phyloP scores from a whole-genome alignment of 2,329 filamentous ascomycete genomes.

The Beauveria sp. region DNA sequence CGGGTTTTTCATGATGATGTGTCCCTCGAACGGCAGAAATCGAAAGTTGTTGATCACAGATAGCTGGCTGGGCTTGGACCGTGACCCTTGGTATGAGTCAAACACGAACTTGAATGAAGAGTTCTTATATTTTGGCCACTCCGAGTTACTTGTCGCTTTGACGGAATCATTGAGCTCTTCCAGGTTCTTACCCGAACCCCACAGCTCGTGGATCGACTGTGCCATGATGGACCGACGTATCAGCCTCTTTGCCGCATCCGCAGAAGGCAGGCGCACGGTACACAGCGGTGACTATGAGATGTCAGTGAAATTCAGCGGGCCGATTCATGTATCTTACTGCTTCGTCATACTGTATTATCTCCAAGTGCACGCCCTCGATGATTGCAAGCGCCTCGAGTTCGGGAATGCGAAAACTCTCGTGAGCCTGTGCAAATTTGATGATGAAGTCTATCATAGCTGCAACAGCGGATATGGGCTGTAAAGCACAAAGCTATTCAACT shows the following conservation, averaged over 20 bases:
- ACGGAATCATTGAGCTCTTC: slow-evolving; percentile 61
- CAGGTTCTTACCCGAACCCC: slow-evolving; percentile 66
- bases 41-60: slow-evolving; percentile 73
- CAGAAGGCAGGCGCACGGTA: slow-evolving; percentile 60
- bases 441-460: slow-evolving; percentile 61
- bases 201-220: slow-evolving; percentile 81
- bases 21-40: slow-evolving; percentile 71
- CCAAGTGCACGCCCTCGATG: slow-evolving; percentile 57
- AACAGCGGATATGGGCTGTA: not conserved
- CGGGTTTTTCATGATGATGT: slow-evolving; percentile 66
- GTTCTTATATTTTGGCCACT: slow-evolving; percentile 58
- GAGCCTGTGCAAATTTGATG: slow-evolving; percentile 79
- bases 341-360: slow-evolving; percentile 66
- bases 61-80: slow-evolving; percentile 54
- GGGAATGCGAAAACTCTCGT: slow-evolving; percentile 82
- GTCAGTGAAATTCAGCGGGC: slow-evolving; percentile 15
- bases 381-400: slow-evolving; percentile 77
- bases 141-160: slow-evolving; percentile 42
- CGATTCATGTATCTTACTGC: slow-evolving; percentile 47
- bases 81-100: slow-evolving; percentile 73
- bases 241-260: slow-evolving; percentile 56
- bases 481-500: too few species aligned
- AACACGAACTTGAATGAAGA: slow-evolving; percentile 76
- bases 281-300: slow-evolving; percentile 71
- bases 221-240: slow-evolving; percentile 72